Conservation (phyloP, 495 filamentous ascomycete genomes). For the Xylaria longipes region DNA sequence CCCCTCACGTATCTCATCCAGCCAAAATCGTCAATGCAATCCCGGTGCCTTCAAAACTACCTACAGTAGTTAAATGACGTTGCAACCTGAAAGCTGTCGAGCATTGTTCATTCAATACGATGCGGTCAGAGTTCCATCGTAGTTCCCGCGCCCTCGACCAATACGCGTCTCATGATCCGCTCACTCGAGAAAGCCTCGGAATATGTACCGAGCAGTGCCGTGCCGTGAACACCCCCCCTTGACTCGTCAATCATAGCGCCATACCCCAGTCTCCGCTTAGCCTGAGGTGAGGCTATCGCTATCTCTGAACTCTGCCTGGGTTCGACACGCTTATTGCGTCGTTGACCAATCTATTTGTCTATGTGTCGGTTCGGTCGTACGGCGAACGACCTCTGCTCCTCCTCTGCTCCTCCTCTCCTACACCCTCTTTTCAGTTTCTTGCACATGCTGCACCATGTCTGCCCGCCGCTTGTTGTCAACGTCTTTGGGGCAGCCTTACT, state of each 20-base stretch:
- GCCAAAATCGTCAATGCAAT: neutral
- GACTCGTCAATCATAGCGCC: neutral
- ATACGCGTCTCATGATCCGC: neutral
- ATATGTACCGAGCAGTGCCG: conserved; percentile 12
- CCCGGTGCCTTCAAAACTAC: neutral
- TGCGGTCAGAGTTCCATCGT: conserved; percentile 9
- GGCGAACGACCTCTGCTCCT: neutral
- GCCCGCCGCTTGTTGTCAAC: neutral
- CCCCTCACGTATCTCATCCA: neutral
- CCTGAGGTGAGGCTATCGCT: conserved; percentile 4
- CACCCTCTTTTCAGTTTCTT: neutral
- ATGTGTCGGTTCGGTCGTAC: neutral
- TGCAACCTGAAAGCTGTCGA: neutral
- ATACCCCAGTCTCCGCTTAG: neutral
- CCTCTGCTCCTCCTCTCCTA: neutral
- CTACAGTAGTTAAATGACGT: neutral
- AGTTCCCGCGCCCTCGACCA: neutral
- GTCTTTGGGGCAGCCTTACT: neutral
- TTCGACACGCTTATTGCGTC: neutral
- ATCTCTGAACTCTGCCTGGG: neutral
- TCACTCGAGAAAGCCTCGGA: conserved; percentile 14
- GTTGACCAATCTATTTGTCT: neutral
- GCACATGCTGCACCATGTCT: neutral
- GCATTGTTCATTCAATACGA: neutral
- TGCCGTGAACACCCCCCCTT: neutral